Evolutionary conservation across 2,329 filamentous ascomycete genomes (phyloP), one percentile per base, ranked within the genome.

Genomic region (Cercospora sp.): DNA sequence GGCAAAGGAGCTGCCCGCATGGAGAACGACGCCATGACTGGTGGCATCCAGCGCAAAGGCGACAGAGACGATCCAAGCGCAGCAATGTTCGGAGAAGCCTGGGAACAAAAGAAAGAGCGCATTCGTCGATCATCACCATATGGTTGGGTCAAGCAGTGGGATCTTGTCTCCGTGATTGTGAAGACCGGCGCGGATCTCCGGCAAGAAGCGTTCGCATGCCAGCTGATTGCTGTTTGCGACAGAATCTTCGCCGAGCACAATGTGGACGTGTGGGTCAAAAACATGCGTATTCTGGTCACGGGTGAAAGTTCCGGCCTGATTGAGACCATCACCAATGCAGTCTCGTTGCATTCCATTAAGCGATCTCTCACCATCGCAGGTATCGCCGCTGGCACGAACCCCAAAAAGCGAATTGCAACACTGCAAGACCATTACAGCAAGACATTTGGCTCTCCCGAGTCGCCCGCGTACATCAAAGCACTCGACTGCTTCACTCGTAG

Each of bases 141-240:
- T 76, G 92, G 92, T 9, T 93, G 91, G 88, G 92, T 93, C 89
- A 92, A 92, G 81, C 94, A 93, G 76, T 95, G 92, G 92, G 92
- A 95, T 75, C 84, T 95, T 26, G 85, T 95, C 70, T 94, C 91
- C 76, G 91, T 95, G 68, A 95, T 95, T 76, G 90, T 95, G 74
- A 95, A 95, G 82, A 95, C 92, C 1, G 95, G 95, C 39, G 75
- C 75, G 26, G 75, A 95, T 79, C 82, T 95, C 69, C 86, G 92
- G 61, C 92, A 95, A 81, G 92, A 95, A 80, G 91, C 92, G 0
- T 95, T 95, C 79, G 92, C 92, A 6, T 94, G 91, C 77, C 92
- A 95, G 80, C 85, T 95, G 55, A 95, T 95, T 72, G 85, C 88
- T 66, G 90, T 93, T 12, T 95, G 92, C 79, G 86, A 91, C 75